Evolutionary conservation across 2,329 filamentous ascomycete species (phyloP).

Genomic region (Paraconiothyrium sp.): DNA sequence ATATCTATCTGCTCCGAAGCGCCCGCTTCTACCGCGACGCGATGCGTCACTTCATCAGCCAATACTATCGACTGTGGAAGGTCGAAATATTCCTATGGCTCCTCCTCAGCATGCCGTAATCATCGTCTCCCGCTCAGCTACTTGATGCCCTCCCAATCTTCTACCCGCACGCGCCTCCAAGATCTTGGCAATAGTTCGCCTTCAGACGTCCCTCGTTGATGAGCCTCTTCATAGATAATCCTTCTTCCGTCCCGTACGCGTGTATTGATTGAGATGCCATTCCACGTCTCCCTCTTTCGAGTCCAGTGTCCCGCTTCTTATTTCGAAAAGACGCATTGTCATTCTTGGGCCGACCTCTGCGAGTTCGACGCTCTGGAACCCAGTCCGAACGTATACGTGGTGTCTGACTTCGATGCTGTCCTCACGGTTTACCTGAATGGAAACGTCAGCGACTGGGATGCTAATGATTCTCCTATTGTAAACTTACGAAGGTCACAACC

Average conservation of each 20-base stretch:
- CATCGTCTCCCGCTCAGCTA: neutral
- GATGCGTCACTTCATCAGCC: neutral
- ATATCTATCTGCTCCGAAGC: slow-evolving; percentile 5
- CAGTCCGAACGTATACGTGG: slow-evolving; percentile 92
- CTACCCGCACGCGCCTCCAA: too few species aligned
- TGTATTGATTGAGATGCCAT: slow-evolving; percentile 97
- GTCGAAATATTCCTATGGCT: too few species aligned
- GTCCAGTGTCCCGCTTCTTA: slow-evolving; percentile 88
- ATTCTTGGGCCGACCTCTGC: slow-evolving; percentile 74
- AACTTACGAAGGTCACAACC: slow-evolving; percentile 76
- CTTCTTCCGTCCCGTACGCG: slow-evolving; percentile 92
- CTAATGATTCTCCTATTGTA: too few species aligned
- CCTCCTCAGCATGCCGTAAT: neutral
- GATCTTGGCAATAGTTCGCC: too few species aligned
- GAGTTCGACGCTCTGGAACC: slow-evolving; percentile 77
- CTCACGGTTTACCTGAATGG: slow-evolving; percentile 77
- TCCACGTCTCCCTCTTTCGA: slow-evolving; percentile 96
- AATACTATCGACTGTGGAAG: neutral
- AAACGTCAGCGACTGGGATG: too few species aligned
- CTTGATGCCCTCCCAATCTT: too few species aligned
- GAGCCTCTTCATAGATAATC: slow-evolving; percentile 75
- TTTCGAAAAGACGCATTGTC: slow-evolving; percentile 97
- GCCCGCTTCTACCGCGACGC: neutral
- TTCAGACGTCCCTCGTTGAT: neutral
- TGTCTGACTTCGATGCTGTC: slow-evolving; percentile 88